Base-by-base conservation (phyloP, 345 rosid species). In the Brassica rapa region DNA sequence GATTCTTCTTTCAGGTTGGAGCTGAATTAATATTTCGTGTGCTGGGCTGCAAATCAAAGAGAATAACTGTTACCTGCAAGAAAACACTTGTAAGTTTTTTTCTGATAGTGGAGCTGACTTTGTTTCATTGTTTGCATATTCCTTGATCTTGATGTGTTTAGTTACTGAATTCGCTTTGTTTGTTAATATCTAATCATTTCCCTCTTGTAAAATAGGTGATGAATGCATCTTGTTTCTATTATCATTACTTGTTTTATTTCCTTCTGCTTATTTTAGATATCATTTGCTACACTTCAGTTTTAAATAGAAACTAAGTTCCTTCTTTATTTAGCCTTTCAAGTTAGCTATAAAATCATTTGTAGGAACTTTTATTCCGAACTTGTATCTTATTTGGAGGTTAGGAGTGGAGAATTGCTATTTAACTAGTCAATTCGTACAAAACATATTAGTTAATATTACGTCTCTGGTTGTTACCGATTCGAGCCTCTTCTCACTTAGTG, bases 11-110 rank as follows among this genome's bases (percentile, higher is more conserved):
- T 43, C 89, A 95, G 98, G 94, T 89, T 68, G 99, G 97, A 83
- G 90, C 88, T 83, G 97, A 95, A 71, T 79, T 95, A 76, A 57
- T 83, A 55, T 95, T 95, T 74, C 99, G 99, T 32, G 96, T 93
- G 64, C 96, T 95, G 76, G 99, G 99, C 76, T 92, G 93, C 89
- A 95, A 93, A 82, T 89, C 93, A 21, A 95, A 95, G 88, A 89
- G 97, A 87, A 88, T 95, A 79, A 93, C 98, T 41, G 92, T 95
- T 39, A 95, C 99, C 7, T 89, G 88, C 88, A 95, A 95, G 91
- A 93, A 93, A 86, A 86, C 96, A 70, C 97, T 95, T 43, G 99
- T 95, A 90, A 72, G 92, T 81, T 84, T 80, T 69, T 55, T 70
- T 43, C 59, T 33, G 57, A 74, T 73, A 68, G 57, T 74, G 76